Evolutionary conservation across 202 grass and related monocot genomes (phyloP).

Genomic region (Thinopyrum obtusiflorum): DNA sequence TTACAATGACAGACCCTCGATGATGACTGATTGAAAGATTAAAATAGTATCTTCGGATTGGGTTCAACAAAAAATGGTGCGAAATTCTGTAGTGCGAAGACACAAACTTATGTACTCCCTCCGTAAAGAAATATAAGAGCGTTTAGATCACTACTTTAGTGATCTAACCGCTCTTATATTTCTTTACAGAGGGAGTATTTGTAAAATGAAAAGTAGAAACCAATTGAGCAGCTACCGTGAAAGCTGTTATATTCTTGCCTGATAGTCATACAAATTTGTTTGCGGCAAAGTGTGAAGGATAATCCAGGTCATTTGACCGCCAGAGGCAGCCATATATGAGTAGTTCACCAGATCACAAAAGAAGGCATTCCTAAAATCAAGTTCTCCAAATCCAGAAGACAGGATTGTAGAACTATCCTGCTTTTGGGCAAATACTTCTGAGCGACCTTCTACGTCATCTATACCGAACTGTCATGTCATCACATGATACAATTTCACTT

Average conservation of each 20-base stretch:
- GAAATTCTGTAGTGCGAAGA: not conserved
- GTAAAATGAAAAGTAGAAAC: not conserved
- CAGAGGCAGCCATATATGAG: not conserved
- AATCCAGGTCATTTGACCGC: not conserved
- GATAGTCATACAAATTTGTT: not conserved
- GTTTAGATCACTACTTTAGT: no score
- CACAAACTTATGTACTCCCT: constrained; percentile 10
- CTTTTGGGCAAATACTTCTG: not conserved
- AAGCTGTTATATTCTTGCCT: not conserved
- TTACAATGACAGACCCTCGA: not conserved
- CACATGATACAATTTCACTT: not conserved
- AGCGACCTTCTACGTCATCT: not conserved
- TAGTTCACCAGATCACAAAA: not conserved
- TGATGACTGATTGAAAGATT: not conserved
- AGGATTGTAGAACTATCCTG: not conserved
- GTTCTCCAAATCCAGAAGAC: not conserved
- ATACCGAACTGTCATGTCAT: not conserved
- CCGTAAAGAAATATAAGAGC: no score
- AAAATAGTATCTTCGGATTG: not conserved
- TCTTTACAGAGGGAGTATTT: not conserved
- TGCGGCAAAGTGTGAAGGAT: not conserved
- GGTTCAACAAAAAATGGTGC: not conserved
- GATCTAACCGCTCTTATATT: no score
- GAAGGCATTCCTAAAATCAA: not conserved
- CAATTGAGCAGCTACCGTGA: not conserved